Conservation (phyloP, 2,329 filamentous ascomycete genomes). For the Truncatella angustata region DNA sequence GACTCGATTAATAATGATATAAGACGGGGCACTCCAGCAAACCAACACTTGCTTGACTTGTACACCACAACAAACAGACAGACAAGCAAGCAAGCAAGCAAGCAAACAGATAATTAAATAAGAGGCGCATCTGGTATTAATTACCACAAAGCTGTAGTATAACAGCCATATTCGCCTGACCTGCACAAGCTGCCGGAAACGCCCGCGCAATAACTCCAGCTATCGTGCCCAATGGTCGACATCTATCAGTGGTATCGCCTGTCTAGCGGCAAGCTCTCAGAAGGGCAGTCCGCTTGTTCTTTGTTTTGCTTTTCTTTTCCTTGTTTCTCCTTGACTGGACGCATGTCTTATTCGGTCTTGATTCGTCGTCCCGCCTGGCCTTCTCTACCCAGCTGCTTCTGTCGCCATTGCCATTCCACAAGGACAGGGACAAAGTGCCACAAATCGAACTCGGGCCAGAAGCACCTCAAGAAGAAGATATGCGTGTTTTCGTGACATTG, state of each 20-base stretch:
- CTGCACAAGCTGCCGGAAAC: too few species aligned
- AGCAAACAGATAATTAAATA: too few species aligned
- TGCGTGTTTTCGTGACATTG: constrained; percentile 92
- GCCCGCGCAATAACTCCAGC: too few species aligned
- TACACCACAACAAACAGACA: too few species aligned
- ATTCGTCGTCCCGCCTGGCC: constrained; percentile 35
- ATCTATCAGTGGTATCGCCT: constrained; percentile 2
- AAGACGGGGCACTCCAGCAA: too few species aligned
- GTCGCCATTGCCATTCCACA: constrained; percentile 79
- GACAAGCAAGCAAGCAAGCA: too few species aligned
- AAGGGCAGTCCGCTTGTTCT: neutral
- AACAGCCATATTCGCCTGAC: too few species aligned
- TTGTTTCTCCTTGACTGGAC: neutral
- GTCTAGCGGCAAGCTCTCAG: neutral
- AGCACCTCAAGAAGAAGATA: constrained; percentile 84
- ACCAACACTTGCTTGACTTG: too few species aligned
- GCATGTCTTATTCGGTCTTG: constrained; percentile 23
- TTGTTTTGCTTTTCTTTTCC: neutral
- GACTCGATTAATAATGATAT: too few species aligned
- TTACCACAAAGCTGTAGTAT: too few species aligned
- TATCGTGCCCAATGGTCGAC: neutral
- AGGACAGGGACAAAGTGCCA: constrained; percentile 92
- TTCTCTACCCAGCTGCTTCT: constrained; percentile 56
- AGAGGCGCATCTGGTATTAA: too few species aligned
- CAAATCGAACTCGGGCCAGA: constrained; percentile 96